Percentiles rank a stretch among this genome's conserved stretches.
Evolutionary conservation across 75 land plant species (phyloP).

Genomic region (Cryptomeria japonica): DNA sequence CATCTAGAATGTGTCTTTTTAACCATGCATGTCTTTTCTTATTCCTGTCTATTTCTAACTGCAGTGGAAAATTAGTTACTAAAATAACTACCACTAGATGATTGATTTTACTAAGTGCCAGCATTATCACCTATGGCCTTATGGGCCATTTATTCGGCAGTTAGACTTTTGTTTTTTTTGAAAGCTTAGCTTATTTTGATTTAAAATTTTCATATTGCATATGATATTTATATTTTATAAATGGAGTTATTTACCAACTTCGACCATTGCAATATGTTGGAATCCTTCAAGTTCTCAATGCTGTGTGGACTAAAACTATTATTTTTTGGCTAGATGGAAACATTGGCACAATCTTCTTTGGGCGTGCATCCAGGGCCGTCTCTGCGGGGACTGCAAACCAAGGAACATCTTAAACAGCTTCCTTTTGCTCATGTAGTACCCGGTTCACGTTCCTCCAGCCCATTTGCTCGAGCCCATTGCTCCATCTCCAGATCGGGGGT

Average conservation of each 20-base stretch:
- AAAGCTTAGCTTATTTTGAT: neutral
- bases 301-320: neutral
- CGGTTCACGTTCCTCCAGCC: neutral
- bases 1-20: neutral
- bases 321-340: conserved; percentile 4
- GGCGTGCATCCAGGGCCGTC: neutral
- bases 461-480: neutral
- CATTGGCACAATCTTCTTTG: conserved; percentile 5
- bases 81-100: neutral
- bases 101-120: neutral
- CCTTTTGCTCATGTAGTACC: neutral
- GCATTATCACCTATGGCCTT: neutral
- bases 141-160: neutral
- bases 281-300: neutral
- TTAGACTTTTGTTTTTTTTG: neutral
- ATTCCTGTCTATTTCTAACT: neutral
- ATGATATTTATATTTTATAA: neutral
- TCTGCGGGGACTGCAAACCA: neutral
- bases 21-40: neutral
- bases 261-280: neutral
- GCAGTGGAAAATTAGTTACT: neutral
- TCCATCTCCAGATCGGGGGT: neutral
- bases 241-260: neutral
- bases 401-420: neutral
- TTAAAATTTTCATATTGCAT: neutral